Evolutionary conservation across 2,329 filamentous ascomycete species (phyloP), one percentile per base, ranked within the genome.

Genomic region (Zelopaecilomyces penicillatus): DNA sequence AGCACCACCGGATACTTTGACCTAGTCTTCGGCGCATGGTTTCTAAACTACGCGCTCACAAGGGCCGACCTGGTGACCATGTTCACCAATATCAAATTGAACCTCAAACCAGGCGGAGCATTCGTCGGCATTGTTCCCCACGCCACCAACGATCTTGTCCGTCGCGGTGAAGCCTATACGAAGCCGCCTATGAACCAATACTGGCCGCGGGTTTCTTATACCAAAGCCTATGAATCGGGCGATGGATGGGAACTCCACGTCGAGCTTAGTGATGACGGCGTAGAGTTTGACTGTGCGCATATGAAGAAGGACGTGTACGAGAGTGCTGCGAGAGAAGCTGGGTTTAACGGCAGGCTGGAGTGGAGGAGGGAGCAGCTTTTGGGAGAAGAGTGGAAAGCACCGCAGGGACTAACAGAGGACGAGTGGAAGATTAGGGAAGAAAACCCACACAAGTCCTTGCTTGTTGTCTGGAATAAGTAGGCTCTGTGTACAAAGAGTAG

Each of bases 101-200:
- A 50, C 34, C 49, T 51, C 33, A 43, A 42, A 33, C n/a, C 37
- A 2, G 42, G 31, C 36, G 49, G 49, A n/a, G 26, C 38, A 9
- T 51, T 51, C 27, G 31, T 50, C 5, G 49, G 44, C 29, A 33
- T 50, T 19, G 39, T 43, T 7, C 47, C 47, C 9, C 42, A 45
- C 31, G 32, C 44, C 2, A 42, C 42, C 2, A 31, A 51, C 27
- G 40, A 50, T n/a, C 28, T 50, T 3, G 34, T 5, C 4, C 12
- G 37, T 7, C 32, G 39, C 10, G 39, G 29, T n/a, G 12, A 12
- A 28, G 26, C 37, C 3, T 19, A 19, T 6, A 6, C 37, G 6
- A 19, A 38, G 19, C 37, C 10, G 6, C 37, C 37, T 10, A 11
- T 38, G 10, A 38, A 11, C 37, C 6, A 38, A 5, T 19, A 5